Evolutionary conservation across 148 eudicot genomes (phyloP), one percentile per base, ranked within the genome.

Genomic region (Chenopodium album): DNA sequence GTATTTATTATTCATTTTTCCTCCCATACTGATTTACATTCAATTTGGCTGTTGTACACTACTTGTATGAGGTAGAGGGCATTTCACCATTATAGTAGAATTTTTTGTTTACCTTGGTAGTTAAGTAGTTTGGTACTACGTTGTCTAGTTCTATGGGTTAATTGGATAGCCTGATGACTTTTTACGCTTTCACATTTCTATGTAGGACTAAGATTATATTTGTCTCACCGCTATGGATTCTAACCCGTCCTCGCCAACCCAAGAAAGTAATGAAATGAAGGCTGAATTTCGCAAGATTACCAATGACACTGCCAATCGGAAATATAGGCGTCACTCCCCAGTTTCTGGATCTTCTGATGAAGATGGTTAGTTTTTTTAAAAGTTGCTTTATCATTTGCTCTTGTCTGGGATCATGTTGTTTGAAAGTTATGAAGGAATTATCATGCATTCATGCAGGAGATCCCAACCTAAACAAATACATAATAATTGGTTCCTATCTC

Each of bases 321-420:
- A 91, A 76, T 95, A 95, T 81, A 76, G 98, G 85, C 92, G 92
- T 44, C 87, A 89, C 77, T 91, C 97, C 71, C 95, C 97, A 73
- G 79, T 77, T 73, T 84, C 78, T 68, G 89, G 89, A 9, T 88
- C 93, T 16, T 90, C 93, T 72, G 91, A 90, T 60, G 86, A 91
- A 78, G 97, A 89, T 76, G 97, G 95, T 94, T 34, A 89, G 92
- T 84, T 59, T 23, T 78, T 60, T 78, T 34, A 1, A 34, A 65
- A 29, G 41, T 31, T 76, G 34, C 20, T 34, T 59, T n/a, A 56
- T 64, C 23, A 10, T 64, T 48, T 59, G 19, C 50, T 44, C 44
- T 28, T 77, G 60, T 44, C 23, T 23, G 14, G 11, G 28, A 28
- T 32, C 52, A 59, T 60, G 64, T 44, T 7, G 48, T 22, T 32